A percentile compares a stretch with the other conserved stretches of the same genome.
Conservation (phyloP, 176 grass and related monocot genomes). For the Coix lacrymajobi region DNA sequence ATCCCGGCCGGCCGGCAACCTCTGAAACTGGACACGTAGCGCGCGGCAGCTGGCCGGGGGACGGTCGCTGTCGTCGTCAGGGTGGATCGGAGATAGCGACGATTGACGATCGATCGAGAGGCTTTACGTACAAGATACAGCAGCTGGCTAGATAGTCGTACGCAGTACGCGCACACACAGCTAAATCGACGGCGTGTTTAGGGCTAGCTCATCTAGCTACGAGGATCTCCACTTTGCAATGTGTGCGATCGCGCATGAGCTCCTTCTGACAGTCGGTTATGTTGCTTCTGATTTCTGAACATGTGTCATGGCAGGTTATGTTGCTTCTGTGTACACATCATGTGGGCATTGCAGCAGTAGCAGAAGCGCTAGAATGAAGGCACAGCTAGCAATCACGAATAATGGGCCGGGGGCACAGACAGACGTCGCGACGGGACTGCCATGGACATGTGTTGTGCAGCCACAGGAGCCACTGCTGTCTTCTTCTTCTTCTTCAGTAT, state of each 20-base stretch:
- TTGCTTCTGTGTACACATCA: not conserved
- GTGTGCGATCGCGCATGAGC: not conserved
- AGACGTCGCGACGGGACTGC: not conserved
- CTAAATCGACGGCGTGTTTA: slow-evolving; percentile 21
- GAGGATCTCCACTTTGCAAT: slow-evolving; percentile 35
- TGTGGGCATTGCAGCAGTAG: not conserved
- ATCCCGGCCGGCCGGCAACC: not conserved
- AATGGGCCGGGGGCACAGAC: not conserved
- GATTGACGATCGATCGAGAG: not conserved
- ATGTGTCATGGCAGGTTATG: not conserved
- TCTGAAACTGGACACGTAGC: slow-evolving; percentile 29
- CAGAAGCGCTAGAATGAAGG: not conserved
- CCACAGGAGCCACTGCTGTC: not conserved
- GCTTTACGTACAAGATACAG: slow-evolving; percentile 60
- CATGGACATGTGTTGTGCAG: not conserved
- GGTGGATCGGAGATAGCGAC: not conserved
- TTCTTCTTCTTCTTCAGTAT: not conserved
- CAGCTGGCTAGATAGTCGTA: slow-evolving; percentile 17
- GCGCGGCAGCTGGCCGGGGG: not conserved
- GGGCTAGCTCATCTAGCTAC: no score
- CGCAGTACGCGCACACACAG: not conserved
- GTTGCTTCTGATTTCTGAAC: not conserved
- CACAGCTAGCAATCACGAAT: slow-evolving; percentile 15
- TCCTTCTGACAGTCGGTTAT: slow-evolving; percentile 17
- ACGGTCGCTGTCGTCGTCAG: not conserved